phyloP scores from a whole-genome alignment of 164 flowering plant species.

The Piper betle region DNA sequence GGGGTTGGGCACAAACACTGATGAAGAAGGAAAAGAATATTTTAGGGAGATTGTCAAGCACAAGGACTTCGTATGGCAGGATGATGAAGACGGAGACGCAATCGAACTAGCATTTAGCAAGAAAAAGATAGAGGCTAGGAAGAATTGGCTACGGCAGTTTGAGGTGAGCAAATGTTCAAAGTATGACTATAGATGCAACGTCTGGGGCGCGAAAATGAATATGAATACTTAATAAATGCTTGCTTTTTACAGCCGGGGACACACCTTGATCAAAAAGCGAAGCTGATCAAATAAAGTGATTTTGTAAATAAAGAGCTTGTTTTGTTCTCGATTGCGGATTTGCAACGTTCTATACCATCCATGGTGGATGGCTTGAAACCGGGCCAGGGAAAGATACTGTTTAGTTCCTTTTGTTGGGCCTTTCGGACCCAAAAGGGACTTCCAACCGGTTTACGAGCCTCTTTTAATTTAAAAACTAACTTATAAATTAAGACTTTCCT shows the following conservation, averaged over 20 bases:
- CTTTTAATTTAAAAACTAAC: too few relatives aligned
- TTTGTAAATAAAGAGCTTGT: constrained; percentile 94
- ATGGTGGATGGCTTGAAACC: constrained; percentile 98
- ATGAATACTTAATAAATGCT: background rate
- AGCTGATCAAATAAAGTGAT: constrained; percentile 64
- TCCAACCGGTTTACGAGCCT: too few relatives aligned
- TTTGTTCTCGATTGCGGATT: constrained; percentile 80
- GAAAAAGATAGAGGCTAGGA: constrained; percentile 91
- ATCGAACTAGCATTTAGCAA: constrained; percentile 94
- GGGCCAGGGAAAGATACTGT: constrained; percentile 91
- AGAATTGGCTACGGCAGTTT: constrained; percentile 84
- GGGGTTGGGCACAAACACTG: constrained; percentile 93
- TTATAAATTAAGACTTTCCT: too few relatives aligned
- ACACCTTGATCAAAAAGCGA: constrained; percentile 58
- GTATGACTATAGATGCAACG: background rate
- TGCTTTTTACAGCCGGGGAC: constrained; percentile 58
- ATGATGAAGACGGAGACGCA: constrained; percentile 80
- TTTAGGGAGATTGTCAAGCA: constrained; percentile 50
- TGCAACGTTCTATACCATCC: constrained; percentile 93
- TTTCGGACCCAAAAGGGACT: too few relatives aligned
- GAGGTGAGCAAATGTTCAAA: constrained; percentile 32
- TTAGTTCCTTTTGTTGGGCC: too few relatives aligned
- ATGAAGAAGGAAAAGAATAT: constrained; percentile 72
- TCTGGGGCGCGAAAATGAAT: background rate
- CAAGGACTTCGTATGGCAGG: constrained; percentile 66